A percentile compares a stretch with the other conserved stretches of the same genome.
Evolutionary conservation across 164 flowering plant genomes (phyloP).

Genomic region (Annona squamosa): DNA sequence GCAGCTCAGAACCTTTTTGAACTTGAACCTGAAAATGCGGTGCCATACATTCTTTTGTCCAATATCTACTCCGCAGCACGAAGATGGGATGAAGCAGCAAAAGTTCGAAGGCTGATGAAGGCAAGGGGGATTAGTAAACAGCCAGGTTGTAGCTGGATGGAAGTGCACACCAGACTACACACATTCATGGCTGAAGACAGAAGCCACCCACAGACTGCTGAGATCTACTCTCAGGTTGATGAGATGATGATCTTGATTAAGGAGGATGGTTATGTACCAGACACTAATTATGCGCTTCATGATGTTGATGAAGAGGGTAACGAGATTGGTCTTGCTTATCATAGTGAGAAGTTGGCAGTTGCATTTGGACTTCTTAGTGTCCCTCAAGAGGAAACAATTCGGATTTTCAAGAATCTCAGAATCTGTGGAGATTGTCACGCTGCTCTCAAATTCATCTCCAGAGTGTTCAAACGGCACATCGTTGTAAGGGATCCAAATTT

Average conservation of each 20-base stretch:
- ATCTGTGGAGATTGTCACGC: slow-evolving; percentile 89
- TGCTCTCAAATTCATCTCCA: slow-evolving; percentile 65
- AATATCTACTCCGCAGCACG: slow-evolving; percentile 69
- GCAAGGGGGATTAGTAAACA: slow-evolving; percentile 55
- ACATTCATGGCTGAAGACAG: slow-evolving; percentile 68
- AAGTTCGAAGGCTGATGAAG: slow-evolving; percentile 57
- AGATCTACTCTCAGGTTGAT: slow-evolving; percentile 58
- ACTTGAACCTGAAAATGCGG: slow-evolving; percentile 62
- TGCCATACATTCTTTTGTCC: slow-evolving; percentile 63
- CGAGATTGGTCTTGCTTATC: slow-evolving; percentile 69
- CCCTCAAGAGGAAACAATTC: slow-evolving; percentile 50
- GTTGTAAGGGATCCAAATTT: slow-evolving; percentile 78
- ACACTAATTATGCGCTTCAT: slow-evolving; percentile 62
- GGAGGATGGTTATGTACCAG: slow-evolving; percentile 74
- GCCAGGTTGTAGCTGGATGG: slow-evolving; percentile 87
- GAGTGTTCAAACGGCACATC: slow-evolving; percentile 43
- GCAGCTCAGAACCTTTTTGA: slow-evolving; percentile 65
- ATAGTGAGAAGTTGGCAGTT: slow-evolving; percentile 81
- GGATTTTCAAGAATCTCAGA: slow-evolving; percentile 81
- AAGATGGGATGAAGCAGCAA: slow-evolving; percentile 62
- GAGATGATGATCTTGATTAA: slow-evolving; percentile 57
- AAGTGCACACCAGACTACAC: slow-evolving; percentile 53
- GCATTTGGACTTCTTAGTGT: slow-evolving; percentile 63
- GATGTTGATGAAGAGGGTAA: slow-evolving; percentile 72
- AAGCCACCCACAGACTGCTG: slow-evolving; percentile 38